phyloP scores from a whole-genome alignment of 352 stramenopile genomes.

The Pythium pyrilobum region DNA sequence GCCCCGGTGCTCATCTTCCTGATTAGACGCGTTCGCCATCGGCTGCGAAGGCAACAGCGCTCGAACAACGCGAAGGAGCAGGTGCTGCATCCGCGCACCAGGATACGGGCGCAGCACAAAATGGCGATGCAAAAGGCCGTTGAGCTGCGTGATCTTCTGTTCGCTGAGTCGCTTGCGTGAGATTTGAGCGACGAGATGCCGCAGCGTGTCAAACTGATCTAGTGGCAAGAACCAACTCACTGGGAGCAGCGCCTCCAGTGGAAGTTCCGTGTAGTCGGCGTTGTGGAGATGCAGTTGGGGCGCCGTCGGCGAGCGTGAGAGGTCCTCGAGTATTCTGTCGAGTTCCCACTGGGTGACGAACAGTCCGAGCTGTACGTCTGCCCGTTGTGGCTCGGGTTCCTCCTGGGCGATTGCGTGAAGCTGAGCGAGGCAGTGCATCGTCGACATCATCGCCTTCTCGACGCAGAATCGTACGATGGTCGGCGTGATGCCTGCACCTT shows the following conservation, averaged over 20 bases:
- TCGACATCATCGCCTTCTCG: constrained; percentile 42
- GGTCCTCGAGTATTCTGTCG: constrained; percentile 31
- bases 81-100: constrained; percentile 26
- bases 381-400: constrained; percentile 3
- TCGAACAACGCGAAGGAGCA: constrained; percentile 31
- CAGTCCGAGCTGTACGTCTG: constrained; percentile 21
- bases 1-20: background rate
- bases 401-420: constrained; percentile 30
- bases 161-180: constrained; percentile 51
- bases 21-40: background rate
- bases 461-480: constrained; percentile 50
- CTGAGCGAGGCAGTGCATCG: constrained; percentile 30
- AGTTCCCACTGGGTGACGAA: constrained; percentile 61
- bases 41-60: background rate
- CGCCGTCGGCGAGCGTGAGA: constrained; percentile 6
- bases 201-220: constrained; percentile 34
- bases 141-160: constrained; percentile 40
- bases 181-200: constrained; percentile 48
- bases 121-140: constrained; percentile 42
- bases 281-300: constrained; percentile 3
- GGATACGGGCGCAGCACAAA: constrained; percentile 39
- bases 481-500: constrained; percentile 34
- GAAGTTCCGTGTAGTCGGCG: constrained; percentile 9
- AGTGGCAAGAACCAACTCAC: constrained; percentile 69
- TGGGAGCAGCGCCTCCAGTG: constrained; percentile 29